Percentiles rank a stretch among this genome's conserved stretches.
Conservation (phyloP, 1,284 basidiomycete genomes). For the Coriolopsis trogii region DNA sequence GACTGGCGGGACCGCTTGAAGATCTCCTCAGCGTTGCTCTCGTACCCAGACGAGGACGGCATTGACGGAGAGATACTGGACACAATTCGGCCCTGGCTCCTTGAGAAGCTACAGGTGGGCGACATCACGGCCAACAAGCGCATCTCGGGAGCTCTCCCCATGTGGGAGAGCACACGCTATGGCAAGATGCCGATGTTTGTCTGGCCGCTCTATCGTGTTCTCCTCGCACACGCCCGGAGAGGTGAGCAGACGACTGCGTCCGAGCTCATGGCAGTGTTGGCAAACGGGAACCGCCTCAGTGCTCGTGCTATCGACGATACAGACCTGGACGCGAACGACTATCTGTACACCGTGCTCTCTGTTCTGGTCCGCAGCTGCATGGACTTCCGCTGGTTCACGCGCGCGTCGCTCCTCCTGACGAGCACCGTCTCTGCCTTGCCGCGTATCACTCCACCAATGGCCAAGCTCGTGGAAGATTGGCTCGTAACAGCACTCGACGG, state of each 20-base stretch:
- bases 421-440: conserved; percentile 5
- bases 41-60: conserved; percentile 1
- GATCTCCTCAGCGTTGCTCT: neutral
- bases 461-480: conserved; percentile 17
- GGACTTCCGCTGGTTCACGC: conserved; percentile 50
- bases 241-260: conserved; percentile 21
- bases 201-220: conserved; percentile 25
- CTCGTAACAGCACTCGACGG: conserved; percentile 19
- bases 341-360: conserved; percentile 46
- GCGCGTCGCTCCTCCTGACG: conserved; percentile 41
- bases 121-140: no score
- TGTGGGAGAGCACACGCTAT: conserved; percentile 1
- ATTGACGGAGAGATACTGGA: conserved; percentile 10
- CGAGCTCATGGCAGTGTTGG: conserved; percentile 36
- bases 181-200: conserved; percentile 9
- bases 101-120: conserved; percentile 9
- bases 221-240: conserved; percentile 16
- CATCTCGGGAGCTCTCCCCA: no score
- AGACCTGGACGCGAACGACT: conserved; percentile 37
- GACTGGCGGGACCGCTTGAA: neutral
- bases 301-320: conserved; percentile 41
- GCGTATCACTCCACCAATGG: conserved; percentile 12
- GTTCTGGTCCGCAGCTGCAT: conserved; percentile 50
- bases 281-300: conserved; percentile 36
- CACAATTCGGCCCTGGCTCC: conserved; percentile 6